phyloP scores from a whole-genome alignment of 345 rosid species.

The Heritiera fomes region DNA sequence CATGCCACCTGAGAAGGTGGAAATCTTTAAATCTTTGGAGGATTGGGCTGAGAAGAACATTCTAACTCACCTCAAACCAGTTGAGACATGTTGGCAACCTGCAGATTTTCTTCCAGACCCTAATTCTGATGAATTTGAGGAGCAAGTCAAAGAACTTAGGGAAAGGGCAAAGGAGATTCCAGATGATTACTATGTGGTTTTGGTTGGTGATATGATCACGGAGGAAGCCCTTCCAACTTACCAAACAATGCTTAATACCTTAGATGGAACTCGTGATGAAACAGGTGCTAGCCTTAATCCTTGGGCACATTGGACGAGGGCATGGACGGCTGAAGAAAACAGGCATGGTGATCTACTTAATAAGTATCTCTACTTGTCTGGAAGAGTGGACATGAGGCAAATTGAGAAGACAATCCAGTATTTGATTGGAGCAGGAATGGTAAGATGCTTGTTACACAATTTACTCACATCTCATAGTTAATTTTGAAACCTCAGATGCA shows the following conservation, averaged over 20 bases:
- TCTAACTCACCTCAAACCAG: slow-evolving; percentile 66
- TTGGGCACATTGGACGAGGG: slow-evolving; percentile 71
- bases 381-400: slow-evolving; percentile 64
- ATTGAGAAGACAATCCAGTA: slow-evolving; percentile 68
- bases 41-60: slow-evolving; percentile 78
- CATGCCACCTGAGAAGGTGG: slow-evolving; percentile 87
- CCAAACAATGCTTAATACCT: slow-evolving; percentile 74
- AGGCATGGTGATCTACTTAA: slow-evolving; percentile 68
- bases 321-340: slow-evolving; percentile 73
- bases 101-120: slow-evolving; percentile 85
- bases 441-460: slow-evolving; percentile 29
- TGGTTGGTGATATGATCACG: slow-evolving; percentile 88
- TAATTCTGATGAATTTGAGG: slow-evolving; percentile 69
- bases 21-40: slow-evolving; percentile 81
- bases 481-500: neutral
- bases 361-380: slow-evolving; percentile 63
- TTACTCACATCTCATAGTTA: neutral
- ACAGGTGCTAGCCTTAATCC: slow-evolving; percentile 68
- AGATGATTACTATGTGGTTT: slow-evolving; percentile 75
- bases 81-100: slow-evolving; percentile 89
- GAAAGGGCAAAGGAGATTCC: slow-evolving; percentile 78
- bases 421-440: slow-evolving; percentile 71
- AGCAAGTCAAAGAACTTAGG: slow-evolving; percentile 72
- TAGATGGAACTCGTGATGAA: slow-evolving; percentile 79
- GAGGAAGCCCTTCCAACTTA: slow-evolving; percentile 90